These are phyloP conservation scores for Paramecium tetraurelia DNA, from an alignment of 73 alveolate species.

Conservation along the genomic window DNA sequence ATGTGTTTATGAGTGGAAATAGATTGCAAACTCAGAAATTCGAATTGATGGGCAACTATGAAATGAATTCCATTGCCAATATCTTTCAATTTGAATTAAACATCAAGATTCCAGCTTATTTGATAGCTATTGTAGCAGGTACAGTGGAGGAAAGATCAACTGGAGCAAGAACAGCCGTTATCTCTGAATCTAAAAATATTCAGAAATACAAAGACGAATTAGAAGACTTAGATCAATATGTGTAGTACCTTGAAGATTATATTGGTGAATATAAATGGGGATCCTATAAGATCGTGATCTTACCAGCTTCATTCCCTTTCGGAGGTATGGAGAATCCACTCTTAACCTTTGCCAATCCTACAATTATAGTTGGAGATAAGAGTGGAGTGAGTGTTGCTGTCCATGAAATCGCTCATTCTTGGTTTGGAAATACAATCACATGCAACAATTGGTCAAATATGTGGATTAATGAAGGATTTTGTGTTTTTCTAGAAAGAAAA, in stretches of 20 bases:
- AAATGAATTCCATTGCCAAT: conserved; percentile 1
- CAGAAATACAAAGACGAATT: conserved; percentile 5
- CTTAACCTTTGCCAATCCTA: conserved; percentile 95
- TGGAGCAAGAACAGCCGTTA: conserved; percentile 49
- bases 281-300: conserved; percentile 84
- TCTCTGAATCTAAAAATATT: conserved; percentile 15
- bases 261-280: conserved; percentile 97
- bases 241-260: conserved; percentile 80
- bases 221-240: conserved; percentile 78
- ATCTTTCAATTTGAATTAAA: conserved; percentile 71
- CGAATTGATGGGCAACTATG: background rate
- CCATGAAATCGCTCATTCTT: conserved; percentile 98
- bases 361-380: conserved; percentile 96
- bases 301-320: conserved; percentile 98
- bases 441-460: conserved; percentile 94
- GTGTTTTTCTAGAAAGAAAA: conserved; percentile 81
- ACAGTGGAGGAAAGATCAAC: conserved; percentile 72
- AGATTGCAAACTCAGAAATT: background rate
- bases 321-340: conserved; percentile 99
- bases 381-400: conserved; percentile 85
- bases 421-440: conserved; percentile 98
- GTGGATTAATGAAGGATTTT: conserved; percentile 98
- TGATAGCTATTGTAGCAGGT: conserved; percentile 91
- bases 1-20: conserved; percentile 71
- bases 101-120: conserved; percentile 89